These are phyloP conservation scores for Xylaria multiplex DNA, from an alignment of 2,329 filamentous ascomycete genomes.

Conservation along the genomic window DNA sequence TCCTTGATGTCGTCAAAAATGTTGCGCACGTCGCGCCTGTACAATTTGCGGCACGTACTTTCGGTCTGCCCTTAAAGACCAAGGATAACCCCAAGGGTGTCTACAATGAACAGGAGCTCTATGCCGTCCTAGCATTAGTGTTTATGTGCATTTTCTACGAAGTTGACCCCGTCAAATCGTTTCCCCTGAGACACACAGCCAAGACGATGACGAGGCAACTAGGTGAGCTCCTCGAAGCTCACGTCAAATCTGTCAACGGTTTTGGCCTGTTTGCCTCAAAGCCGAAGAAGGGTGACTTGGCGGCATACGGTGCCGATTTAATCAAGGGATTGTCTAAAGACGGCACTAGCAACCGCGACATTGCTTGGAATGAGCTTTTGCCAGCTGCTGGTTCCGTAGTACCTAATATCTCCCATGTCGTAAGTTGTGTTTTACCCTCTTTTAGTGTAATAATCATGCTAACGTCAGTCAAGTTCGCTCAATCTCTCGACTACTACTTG, in stretches of 20 bases:
- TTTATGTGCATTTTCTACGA: slow-evolving; percentile 68
- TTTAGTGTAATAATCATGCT: slow-evolving; percentile 18
- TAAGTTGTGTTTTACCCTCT: slow-evolving; percentile 50
- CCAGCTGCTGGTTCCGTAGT: slow-evolving; percentile 74
- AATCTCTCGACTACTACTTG: slow-evolving; percentile 78
- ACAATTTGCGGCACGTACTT: slow-evolving; percentile 69
- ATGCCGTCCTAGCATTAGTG: slow-evolving; percentile 65
- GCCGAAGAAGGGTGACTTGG: slow-evolving; percentile 63
- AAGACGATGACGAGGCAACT: slow-evolving; percentile 61
- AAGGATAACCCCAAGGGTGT: slow-evolving; percentile 65
- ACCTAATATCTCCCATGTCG: slow-evolving; percentile 75
- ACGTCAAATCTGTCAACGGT: slow-evolving; percentile 33
- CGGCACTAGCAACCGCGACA: slow-evolving; percentile 70
- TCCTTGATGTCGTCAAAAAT: slow-evolving; percentile 77
- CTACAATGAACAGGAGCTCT: slow-evolving; percentile 67
- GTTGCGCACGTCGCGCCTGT: slow-evolving; percentile 74
- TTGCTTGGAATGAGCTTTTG: slow-evolving; percentile 76
- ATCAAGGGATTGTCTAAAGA: slow-evolving; percentile 72
- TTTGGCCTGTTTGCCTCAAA: slow-evolving; percentile 55
- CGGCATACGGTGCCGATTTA: slow-evolving; percentile 71
- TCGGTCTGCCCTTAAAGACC: slow-evolving; percentile 75
- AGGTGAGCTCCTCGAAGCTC: slow-evolving; percentile 56
- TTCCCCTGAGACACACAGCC: slow-evolving; percentile 62
- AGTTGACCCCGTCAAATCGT: slow-evolving; percentile 66
- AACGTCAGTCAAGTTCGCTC: slow-evolving; percentile 66